Percentiles rank a stretch among this genome's conserved stretches.
phyloP scores from a whole-genome alignment of 2,329 filamentous ascomycete genomes.

The Chaetothyriales sp. region DNA sequence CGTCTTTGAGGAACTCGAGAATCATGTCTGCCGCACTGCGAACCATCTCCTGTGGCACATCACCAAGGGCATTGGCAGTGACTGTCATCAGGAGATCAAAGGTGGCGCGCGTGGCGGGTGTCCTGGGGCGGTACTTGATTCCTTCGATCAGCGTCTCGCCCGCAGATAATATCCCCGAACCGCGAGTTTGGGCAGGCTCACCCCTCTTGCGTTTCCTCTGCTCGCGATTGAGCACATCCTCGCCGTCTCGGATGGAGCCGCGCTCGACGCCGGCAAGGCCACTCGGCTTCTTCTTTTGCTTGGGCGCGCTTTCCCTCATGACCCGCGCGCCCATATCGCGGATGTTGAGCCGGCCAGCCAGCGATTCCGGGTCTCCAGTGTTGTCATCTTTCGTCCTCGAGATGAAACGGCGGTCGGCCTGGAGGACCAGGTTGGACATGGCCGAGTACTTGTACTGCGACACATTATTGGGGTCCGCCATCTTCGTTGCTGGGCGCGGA shows the following conservation, averaged over 20 bases:
- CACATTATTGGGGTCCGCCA: conserved; percentile 62
- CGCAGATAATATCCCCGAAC: conserved; percentile 65
- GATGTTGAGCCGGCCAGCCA: conserved; percentile 85
- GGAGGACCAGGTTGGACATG: conserved; percentile 99
- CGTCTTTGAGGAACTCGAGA: conserved; percentile 83
- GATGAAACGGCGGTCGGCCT: conserved; percentile 94
- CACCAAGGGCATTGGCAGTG: conserved; percentile 73
- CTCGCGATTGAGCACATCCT: conserved; percentile 68
- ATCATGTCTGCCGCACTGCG: conserved; percentile 86
- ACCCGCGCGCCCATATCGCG: conserved; percentile 85
- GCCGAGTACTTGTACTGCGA: conserved; percentile 98
- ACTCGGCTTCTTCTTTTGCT: conserved; percentile 56
- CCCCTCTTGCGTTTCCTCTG: conserved; percentile 71
- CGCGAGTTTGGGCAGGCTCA: conserved; percentile 54
- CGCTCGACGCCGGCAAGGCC: conserved; percentile 57
- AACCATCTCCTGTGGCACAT: conserved; percentile 82
- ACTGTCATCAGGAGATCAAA: conserved; percentile 91
- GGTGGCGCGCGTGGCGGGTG: conserved; percentile 75
- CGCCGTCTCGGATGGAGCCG: conserved; percentile 61
- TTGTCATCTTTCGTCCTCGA: conserved; percentile 85
- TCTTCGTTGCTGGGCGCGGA: conserved; percentile 25
- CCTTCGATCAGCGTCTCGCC: conserved; percentile 81
- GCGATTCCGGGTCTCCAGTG: conserved; percentile 91
- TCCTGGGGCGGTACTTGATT: conserved; percentile 79
- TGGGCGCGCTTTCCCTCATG: conserved; percentile 62